Evolutionary conservation across 2,329 filamentous ascomycete species (phyloP), one percentile per base, ranked within the genome.

Genomic region (Pezicula rhizophila): DNA sequence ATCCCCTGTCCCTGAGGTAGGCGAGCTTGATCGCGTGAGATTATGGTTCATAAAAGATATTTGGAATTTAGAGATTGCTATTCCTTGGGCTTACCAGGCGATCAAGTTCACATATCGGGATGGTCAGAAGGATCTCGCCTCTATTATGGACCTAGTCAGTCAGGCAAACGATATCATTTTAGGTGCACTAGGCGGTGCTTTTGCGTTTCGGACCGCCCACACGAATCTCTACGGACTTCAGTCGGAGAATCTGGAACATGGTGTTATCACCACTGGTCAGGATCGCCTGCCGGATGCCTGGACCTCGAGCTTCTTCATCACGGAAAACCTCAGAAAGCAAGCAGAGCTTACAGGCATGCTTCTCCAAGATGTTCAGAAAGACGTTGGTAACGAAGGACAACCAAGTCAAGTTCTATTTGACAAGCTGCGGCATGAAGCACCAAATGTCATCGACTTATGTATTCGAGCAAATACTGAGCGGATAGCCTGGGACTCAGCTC

Each of bases 31-130:
- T 61, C 74, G 78, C 7, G 82, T 96, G 14, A 80, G 90, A n/a
- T 83, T 89, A 58, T 96, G 88, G 82, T 95, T 96, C 61, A 76
- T 90, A 52, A 78, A 86, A 57, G 87, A 91, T 60, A 75, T 90
- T 28, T 79, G 80, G 66, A 78, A 79, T 25, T 76, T 95, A 56
- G 82, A 90, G 47, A 74, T 87, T 48, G 81, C 93, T 39, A 75
- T 95, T 42, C 85, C 87, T 1, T 93, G 87, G 85, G 82, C 86
- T 8, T 87, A 82, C 59, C 84, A 87, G 63, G 82, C 83, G 12
- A 84, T 92, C 64, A 88, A 87, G 63, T 79, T 85, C 48, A 73
- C 85, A 50, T 85, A 84, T 59, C 79, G 80, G 48, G 81, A 83
- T 45, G 74, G 76, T 31, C 63, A 78, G 2, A 72, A 79, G 41